Evolutionary conservation across 2,329 filamentous ascomycete genomes (phyloP).

Genomic region (Ceratocystis harringtonii): DNA sequence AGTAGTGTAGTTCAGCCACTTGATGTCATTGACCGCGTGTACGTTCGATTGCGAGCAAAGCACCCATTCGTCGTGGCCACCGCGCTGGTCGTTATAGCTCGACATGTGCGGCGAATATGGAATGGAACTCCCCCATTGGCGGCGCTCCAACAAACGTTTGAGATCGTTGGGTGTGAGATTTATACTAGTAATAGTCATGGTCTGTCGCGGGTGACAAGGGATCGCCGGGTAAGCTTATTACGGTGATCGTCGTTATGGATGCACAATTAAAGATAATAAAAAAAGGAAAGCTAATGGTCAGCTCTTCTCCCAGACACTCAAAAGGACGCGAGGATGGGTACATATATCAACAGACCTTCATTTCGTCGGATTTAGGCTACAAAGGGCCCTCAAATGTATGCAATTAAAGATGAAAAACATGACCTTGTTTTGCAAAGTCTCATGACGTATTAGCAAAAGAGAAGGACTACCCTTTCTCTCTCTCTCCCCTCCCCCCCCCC

Average conservation of each 20-base stretch:
- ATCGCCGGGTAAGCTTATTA: not conserved
- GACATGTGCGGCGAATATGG: conserved; percentile 1
- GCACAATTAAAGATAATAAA: not conserved
- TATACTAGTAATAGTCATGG: not conserved
- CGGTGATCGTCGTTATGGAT: not conserved
- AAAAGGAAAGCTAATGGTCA: too few species aligned
- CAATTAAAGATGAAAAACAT: not conserved
- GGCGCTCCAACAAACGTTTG: not conserved
- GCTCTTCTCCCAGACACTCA: too few species aligned
- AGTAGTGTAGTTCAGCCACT: conserved; percentile 1
- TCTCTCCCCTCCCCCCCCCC: too few species aligned
- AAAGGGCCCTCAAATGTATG: not conserved
- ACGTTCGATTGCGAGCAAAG: not conserved
- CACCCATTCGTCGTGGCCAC: conserved; percentile 1
- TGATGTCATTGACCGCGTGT: conserved; percentile 7
- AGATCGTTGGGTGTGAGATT: not conserved
- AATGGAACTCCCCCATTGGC: not conserved
- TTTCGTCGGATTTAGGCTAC: not conserved
- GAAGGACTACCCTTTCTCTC: too few species aligned
- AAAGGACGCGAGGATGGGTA: not conserved
- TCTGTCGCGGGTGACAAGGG: not conserved
- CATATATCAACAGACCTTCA: not conserved
- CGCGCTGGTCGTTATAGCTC: not conserved
- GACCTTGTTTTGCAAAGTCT: too few species aligned
- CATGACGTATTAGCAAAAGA: too few species aligned